Base-by-base conservation (phyloP, 2,329 filamentous ascomycete genomes). In the Sporothrix luriei region DNA sequence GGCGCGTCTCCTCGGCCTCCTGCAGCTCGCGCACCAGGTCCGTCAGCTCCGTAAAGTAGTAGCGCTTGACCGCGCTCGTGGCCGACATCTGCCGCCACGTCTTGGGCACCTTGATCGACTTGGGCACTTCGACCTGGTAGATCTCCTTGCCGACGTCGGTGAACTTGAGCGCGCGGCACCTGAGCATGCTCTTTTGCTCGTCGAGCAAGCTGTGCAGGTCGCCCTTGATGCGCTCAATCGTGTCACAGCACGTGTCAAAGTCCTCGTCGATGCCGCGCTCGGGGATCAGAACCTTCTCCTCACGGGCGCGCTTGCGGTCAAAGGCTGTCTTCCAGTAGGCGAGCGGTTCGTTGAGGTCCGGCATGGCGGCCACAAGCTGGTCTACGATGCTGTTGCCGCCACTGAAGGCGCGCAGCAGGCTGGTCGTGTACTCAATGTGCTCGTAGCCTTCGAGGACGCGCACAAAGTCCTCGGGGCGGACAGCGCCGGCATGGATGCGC, bases 21-120 rank as follows among this genome's bases (percentile, higher is more conserved):
- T 97, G 95, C 21, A 98, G 84, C 74, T 93, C 87, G 65, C 94
- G 90, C 26, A 99, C 93, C 2, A 97, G 86, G 38, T 86, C 84
- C 16, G 91, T 91, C 16, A 98, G 85, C 76, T 97, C 91, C 0
- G 89, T 86, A 74, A 94, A 97, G 81, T 98, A 99, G 82, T 94
- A 99, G 0, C 95, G 90, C 80, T 97, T 97, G 76, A 96, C 91
- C 69, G 90, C 88, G 72, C 91, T 88, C 0, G 95, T 98, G 0
- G 94, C 91, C 4, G 95, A 98, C 93, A 98, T 97, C 77, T 98
- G 94, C 73, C 93, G 90, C 94, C 95, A 99, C 75, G 83, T 87
- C 73, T 91, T 91, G 0, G 95, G 95, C 2, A 99, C 88, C 79
- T 96, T 97, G 76, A 92, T 83, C 0, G 82, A 82, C 79, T 95